phyloP scores from a whole-genome alignment of 2,329 filamentous ascomycete genomes.

The Metarhizium album region DNA sequence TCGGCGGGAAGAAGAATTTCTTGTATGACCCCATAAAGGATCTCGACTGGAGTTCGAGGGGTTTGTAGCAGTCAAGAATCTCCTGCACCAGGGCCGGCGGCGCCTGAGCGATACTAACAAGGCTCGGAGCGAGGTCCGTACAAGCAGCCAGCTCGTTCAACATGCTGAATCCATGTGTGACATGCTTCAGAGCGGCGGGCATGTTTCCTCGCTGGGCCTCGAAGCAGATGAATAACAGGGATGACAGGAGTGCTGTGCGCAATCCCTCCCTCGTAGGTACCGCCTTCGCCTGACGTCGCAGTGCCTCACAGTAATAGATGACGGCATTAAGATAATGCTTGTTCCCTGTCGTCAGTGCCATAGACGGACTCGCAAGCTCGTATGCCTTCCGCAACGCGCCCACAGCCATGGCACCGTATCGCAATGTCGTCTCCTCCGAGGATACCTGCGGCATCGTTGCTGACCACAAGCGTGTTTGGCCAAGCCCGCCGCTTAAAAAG shows the following conservation, averaged over 20 bases:
- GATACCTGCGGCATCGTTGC: slow-evolving; percentile 29
- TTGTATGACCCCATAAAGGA: slow-evolving; percentile 28
- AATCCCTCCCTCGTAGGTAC: slow-evolving; percentile 25
- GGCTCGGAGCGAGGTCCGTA: slow-evolving; percentile 22
- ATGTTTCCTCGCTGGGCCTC: slow-evolving; percentile 29
- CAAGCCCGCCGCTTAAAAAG: slow-evolving; percentile 25
- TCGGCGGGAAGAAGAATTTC: slow-evolving; percentile 22
- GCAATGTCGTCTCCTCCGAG: slow-evolving; percentile 24
- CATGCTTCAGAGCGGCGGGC: slow-evolving; percentile 28
- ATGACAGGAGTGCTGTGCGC: slow-evolving; percentile 27
- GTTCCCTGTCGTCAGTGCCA: slow-evolving; percentile 17
- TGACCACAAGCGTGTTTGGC: slow-evolving; percentile 26
- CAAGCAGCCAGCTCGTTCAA: slow-evolving; percentile 27
- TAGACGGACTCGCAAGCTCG: slow-evolving; percentile 13
- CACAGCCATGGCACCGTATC: slow-evolving; percentile 30
- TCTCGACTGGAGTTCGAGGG: slow-evolving; percentile 27
- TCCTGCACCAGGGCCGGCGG: slow-evolving; percentile 26
- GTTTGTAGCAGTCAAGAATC: slow-evolving; percentile 28
- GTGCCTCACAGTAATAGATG: slow-evolving; percentile 29
- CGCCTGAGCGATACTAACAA: slow-evolving; percentile 27
- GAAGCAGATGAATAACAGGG: slow-evolving; percentile 30
- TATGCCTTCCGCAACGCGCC: slow-evolving; percentile 27
- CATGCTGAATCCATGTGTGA: slow-evolving; percentile 30
- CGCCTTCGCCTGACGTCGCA: slow-evolving; percentile 28
- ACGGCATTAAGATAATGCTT: slow-evolving; percentile 30